Evolutionary conservation across 2,329 filamentous ascomycete genomes (phyloP).

Genomic region (Diaporthe australafricana): DNA sequence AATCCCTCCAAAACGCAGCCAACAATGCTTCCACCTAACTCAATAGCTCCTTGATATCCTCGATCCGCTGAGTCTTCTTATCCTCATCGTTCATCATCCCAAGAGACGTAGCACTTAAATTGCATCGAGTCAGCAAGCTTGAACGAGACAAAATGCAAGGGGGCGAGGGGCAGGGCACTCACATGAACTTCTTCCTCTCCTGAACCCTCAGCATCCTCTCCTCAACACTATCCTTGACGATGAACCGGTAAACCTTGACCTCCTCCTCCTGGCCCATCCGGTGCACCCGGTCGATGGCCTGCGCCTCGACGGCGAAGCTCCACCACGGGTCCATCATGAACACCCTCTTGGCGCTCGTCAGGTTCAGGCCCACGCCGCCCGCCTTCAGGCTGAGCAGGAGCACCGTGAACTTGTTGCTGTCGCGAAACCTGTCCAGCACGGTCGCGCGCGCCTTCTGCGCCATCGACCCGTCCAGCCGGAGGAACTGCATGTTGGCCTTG

Average conservation of each 20-base stretch:
- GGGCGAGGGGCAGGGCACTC: slow-evolving; percentile 55
- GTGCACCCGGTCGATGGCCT: slow-evolving; percentile 97
- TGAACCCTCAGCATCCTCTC: slow-evolving; percentile 94
- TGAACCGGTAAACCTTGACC: slow-evolving; percentile 88
- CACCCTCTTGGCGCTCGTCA: slow-evolving; percentile 88
- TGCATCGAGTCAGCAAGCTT: slow-evolving; percentile 34
- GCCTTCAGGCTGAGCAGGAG: slow-evolving; percentile 88
- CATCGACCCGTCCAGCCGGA: slow-evolving; percentile 95
- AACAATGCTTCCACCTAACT: slow-evolving; percentile 56
- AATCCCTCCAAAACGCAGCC: neutral
- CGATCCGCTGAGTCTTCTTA: slow-evolving; percentile 88
- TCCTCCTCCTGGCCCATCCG: slow-evolving; percentile 93
- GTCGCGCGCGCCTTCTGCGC: slow-evolving; percentile 84
- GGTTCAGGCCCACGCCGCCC: slow-evolving; percentile 92
- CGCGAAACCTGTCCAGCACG: slow-evolving; percentile 79
- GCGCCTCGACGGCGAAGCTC: slow-evolving; percentile 96
- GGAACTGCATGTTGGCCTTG: slow-evolving; percentile 77
- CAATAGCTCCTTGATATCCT: slow-evolving; percentile 92
- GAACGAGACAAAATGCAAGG: neutral
- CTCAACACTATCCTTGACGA: slow-evolving; percentile 92
- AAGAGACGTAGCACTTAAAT: slow-evolving; percentile 83
- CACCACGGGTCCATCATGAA: slow-evolving; percentile 99
- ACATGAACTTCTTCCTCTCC: slow-evolving; percentile 96
- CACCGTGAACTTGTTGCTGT: slow-evolving; percentile 73
- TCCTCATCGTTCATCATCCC: slow-evolving; percentile 97